Evolutionary conservation across 768 basidiomycete species (phyloP).

Genomic region (Cyclocybe aegerita): DNA sequence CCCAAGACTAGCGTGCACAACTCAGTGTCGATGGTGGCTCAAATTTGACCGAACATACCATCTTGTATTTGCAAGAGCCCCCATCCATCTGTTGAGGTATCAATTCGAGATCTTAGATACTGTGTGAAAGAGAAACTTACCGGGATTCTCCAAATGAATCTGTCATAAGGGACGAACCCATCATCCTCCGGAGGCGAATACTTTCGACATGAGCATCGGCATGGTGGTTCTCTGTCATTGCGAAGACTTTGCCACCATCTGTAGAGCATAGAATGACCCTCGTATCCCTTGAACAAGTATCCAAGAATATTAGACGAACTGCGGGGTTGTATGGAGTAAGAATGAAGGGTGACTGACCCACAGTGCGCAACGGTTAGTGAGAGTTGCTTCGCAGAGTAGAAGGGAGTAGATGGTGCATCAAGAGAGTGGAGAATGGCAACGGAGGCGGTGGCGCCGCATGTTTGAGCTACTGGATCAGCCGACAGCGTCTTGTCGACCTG

Average conservation of each 20-base stretch:
- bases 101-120: slow-evolving; percentile 1
- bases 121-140: slow-evolving; percentile 33
- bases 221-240: slow-evolving; percentile 95
- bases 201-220: slow-evolving; percentile 90
- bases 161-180: slow-evolving; percentile 85
- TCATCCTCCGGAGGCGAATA: slow-evolving; percentile 81
- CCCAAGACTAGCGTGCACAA: slow-evolving; percentile 58
- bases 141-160: slow-evolving; percentile 94
- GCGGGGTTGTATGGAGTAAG: neutral
- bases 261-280: slow-evolving; percentile 81
- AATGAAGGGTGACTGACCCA: slow-evolving; percentile 50
- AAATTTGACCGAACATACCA: slow-evolving; percentile 47
- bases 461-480: slow-evolving; percentile 63
- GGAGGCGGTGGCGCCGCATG: slow-evolving; percentile 89
- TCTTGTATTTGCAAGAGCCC: slow-evolving; percentile 88
- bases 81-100: slow-evolving; percentile 78
- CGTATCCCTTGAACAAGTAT: slow-evolving; percentile 65
- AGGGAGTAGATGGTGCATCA: slow-evolving; percentile 76
- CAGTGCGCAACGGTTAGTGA: slow-evolving; percentile 90
- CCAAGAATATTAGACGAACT: slow-evolving; percentile 6
- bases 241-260: slow-evolving; percentile 66
- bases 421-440: slow-evolving; percentile 90
- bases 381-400: slow-evolving; percentile 75
- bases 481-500: slow-evolving; percentile 79
- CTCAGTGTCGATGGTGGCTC: neutral